Evolutionary conservation across 768 basidiomycete genomes (phyloP).

Genomic region (Sarcomyxa edulis): DNA sequence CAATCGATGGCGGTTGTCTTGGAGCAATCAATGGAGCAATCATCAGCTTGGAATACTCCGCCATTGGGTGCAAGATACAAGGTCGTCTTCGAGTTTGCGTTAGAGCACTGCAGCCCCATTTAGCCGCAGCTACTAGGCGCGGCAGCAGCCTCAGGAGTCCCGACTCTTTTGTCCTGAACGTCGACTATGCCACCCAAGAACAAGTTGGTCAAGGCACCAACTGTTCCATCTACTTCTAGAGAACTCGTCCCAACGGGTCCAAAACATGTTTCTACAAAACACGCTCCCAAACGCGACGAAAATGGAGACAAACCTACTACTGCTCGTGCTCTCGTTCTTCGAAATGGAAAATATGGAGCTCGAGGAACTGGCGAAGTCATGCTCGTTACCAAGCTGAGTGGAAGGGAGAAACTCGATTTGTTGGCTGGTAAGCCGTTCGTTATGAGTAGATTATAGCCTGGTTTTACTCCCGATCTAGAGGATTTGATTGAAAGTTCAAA

Average conservation of each 20-base stretch:
- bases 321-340: slow-evolving; percentile 64
- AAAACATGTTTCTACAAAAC: slow-evolving; percentile 36
- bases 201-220: slow-evolving; percentile 13
- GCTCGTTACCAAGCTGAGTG: slow-evolving; percentile 53
- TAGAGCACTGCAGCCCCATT: too few species aligned
- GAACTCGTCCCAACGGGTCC: slow-evolving; percentile 56
- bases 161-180: too few species aligned
- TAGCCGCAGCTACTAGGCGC: too few species aligned
- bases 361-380: slow-evolving; percentile 67
- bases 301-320: slow-evolving; percentile 58
- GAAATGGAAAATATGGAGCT: slow-evolving; percentile 72
- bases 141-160: too few species aligned
- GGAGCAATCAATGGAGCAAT: too few species aligned
- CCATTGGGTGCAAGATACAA: too few species aligned
- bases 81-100: too few species aligned
- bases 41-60: too few species aligned
- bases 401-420: slow-evolving; percentile 77
- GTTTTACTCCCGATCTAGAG: slow-evolving; percentile 36
- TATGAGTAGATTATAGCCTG: slow-evolving; percentile 13
- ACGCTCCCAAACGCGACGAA: slow-evolving; percentile 36
- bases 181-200: slow-evolving; percentile 19
- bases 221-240: slow-evolving; percentile 24
- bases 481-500: slow-evolving; percentile 56
- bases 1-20: too few species aligned
- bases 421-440: slow-evolving; percentile 51